Evolutionary conservation across 2,329 filamentous ascomycete species (phyloP), one percentile per base, ranked within the genome.

Genomic region (Cladosporium austrohemisphaericum): DNA sequence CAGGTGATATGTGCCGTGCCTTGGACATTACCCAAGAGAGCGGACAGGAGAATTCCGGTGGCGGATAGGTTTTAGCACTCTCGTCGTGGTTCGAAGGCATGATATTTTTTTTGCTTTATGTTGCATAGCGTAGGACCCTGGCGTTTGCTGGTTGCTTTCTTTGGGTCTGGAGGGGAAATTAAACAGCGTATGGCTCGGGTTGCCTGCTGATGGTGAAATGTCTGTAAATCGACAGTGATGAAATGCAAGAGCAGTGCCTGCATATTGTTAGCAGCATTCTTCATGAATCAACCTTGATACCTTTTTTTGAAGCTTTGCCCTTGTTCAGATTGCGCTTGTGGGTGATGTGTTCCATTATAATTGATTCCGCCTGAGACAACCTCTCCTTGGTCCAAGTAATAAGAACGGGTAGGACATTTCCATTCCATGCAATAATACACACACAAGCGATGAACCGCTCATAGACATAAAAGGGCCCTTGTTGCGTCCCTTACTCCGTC

Each of bases 1-100:
- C 46, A 75, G 72, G 62, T 75, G 41, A 70, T 76, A 23, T 76
- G 73, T 52, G 70, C 70, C 16, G 68, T 74, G 46, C 73, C 73
- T 37, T 76, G 73, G 73, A 75, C 72, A 19, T 60, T 76, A 49
- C 73, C 73, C 3, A 74, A 73, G 60, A 64, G 71, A 41, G 40
- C 52, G n/a, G 61, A 63, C 45, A 52, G 57, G 47, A 56, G 51
- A 46, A 35, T 29, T 9, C 50, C 36, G 25, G 14, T 47, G 51
- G 32, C 45, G 14, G 59, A 62, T 49, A 60, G 60, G 53, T 55
- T 52, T 48, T 62, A 56, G n/a, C n/a, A 56, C 16, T 19, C 5
- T 8, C 5, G 33, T 10, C 33, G 16, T 36, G 14, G 14, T 19
- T 16, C 2, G 11, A 10, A 8, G 10, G 33, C 19, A 36, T 10